Conservation (phyloP, 1,139 yeast genomes). For the Candida neerlandica region DNA sequence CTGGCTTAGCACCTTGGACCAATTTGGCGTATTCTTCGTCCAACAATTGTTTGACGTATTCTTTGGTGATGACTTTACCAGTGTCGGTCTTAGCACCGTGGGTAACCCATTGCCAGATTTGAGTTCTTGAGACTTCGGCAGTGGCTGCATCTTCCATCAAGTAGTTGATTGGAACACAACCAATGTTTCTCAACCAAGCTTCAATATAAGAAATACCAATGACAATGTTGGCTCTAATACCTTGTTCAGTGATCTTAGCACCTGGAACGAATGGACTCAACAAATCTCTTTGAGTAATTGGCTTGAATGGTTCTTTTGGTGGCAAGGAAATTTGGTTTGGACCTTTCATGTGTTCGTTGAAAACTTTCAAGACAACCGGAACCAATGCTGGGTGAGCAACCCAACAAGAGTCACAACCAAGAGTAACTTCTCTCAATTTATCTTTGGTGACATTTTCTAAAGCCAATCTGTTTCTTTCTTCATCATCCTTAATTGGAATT, state of each 20-base stretch:
- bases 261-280: constrained; percentile 69
- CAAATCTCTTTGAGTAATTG: constrained; percentile 66
- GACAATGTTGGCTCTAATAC: constrained; percentile 69
- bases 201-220: constrained; percentile 79
- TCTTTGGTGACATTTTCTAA: constrained; percentile 74
- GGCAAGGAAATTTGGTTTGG: constrained; percentile 78
- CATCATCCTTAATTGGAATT: constrained; percentile 73
- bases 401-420: constrained; percentile 85
- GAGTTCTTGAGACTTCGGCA: constrained; percentile 83
- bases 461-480: constrained; percentile 62
- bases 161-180: constrained; percentile 81
- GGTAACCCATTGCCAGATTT: constrained; percentile 83
- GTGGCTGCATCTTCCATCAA: constrained; percentile 90
- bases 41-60: constrained; percentile 56
- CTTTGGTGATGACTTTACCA: constrained; percentile 60
- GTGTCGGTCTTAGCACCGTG: constrained; percentile 67
- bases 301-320: constrained; percentile 40
- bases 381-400: constrained; percentile 83
- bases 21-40: constrained; percentile 65
- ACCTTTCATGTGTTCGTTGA: constrained; percentile 81
- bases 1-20: constrained; percentile 47
- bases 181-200: constrained; percentile 81
- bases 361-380: constrained; percentile 71
- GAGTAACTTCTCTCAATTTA: constrained; percentile 71
- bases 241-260: constrained; percentile 69